Conservation (phyloP, 805 yeast species). For the Kuraishia cidri region DNA sequence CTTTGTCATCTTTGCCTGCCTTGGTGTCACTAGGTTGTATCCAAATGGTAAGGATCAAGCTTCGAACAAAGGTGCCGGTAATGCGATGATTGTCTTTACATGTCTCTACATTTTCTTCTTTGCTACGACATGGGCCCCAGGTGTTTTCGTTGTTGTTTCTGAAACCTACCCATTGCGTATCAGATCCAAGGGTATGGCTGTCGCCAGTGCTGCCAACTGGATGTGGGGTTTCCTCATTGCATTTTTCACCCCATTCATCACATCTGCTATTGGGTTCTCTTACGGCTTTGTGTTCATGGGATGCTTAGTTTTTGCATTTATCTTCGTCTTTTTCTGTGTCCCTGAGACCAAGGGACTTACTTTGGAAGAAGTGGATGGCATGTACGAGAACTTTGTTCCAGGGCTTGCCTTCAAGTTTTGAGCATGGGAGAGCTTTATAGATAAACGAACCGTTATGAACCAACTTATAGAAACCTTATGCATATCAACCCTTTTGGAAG, state of each 20-base stretch:
- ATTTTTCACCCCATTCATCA: slow-evolving; percentile 52
- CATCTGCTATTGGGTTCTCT: slow-evolving; percentile 37
- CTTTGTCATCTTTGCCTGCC: slow-evolving; percentile 46
- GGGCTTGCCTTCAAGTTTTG: slow-evolving; percentile 2
- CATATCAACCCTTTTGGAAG: no score
- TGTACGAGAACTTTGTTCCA: slow-evolving; percentile 23
- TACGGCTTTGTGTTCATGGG: slow-evolving; percentile 46
- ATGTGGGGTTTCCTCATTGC: slow-evolving; percentile 62
- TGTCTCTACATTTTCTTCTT: slow-evolving; percentile 61
- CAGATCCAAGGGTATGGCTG: slow-evolving; percentile 59
- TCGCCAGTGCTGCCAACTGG: slow-evolving; percentile 71
- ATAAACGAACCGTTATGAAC: no score
- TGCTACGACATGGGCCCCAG: slow-evolving; percentile 75
- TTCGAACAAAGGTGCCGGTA: slow-evolving; percentile 24
- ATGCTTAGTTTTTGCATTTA: slow-evolving; percentile 44
- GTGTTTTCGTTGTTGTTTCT: slow-evolving; percentile 49
- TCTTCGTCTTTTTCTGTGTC: slow-evolving; percentile 48
- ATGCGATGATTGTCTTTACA: slow-evolving; percentile 41
- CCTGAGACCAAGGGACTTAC: slow-evolving; percentile 62
- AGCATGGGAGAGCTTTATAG: no score
- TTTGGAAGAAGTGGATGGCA: slow-evolving; percentile 59
- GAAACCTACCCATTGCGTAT: slow-evolving; percentile 60
- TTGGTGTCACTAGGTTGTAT: slow-evolving; percentile 31
- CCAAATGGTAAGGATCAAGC: slow-evolving; percentile 19
- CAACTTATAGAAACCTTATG: no score